Evolutionary conservation across 2,329 filamentous ascomycete species (phyloP).

Genomic region (Botrytis fabae): DNA sequence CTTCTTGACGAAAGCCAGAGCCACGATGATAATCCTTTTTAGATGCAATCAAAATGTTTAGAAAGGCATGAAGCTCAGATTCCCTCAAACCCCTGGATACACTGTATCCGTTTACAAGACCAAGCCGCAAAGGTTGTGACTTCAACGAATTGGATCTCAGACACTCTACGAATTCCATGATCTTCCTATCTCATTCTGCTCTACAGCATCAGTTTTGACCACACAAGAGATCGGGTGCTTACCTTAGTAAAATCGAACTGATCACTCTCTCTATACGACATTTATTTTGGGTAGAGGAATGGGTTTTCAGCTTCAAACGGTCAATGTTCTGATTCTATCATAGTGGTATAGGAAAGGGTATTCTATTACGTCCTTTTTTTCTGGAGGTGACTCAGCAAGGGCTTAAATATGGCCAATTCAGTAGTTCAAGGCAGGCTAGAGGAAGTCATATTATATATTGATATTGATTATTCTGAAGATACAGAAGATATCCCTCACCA

Average conservation of each 20-base stretch:
- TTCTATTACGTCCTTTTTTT: not conserved
- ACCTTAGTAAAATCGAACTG: not conserved
- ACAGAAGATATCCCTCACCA: not conserved
- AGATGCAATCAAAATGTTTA: not conserved
- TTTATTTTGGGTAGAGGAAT: not conserved
- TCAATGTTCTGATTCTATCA: fast-evolving
- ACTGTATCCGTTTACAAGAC: not conserved
- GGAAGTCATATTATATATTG: not conserved
- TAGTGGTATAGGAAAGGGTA: not conserved
- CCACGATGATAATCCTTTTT: not conserved
- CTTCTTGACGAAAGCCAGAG: not conserved
- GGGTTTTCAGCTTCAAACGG: not conserved
- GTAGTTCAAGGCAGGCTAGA: not conserved
- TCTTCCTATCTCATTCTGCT: not conserved
- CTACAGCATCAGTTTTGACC: not conserved
- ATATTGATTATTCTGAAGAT: not conserved
- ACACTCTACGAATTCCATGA: not conserved
- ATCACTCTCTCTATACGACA: not conserved
- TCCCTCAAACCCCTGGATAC: not conserved
- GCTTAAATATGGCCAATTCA: not conserved
- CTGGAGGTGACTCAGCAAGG: not conserved
- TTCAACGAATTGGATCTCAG: not conserved
- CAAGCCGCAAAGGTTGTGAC: not conserved
- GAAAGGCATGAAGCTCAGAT: not conserved
- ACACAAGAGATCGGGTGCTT: not conserved